A percentile compares a stretch with the other conserved stretches of the same genome.
Evolutionary conservation across 495 filamentous ascomycete species (phyloP).

Genomic region (Penicillium pancosmium): DNA sequence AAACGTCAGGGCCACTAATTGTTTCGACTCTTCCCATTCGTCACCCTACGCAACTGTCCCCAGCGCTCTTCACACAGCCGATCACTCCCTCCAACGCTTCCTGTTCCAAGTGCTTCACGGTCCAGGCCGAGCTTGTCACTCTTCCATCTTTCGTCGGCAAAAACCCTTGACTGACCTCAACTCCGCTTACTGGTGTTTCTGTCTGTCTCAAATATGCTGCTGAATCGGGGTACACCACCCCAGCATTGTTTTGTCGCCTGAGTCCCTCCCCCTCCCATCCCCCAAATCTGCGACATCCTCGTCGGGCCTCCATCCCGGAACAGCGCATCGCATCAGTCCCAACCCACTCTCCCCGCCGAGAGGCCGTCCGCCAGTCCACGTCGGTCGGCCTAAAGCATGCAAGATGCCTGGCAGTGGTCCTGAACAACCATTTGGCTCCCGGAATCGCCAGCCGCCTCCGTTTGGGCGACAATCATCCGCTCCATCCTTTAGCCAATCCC

Average conservation of each 20-base stretch:
- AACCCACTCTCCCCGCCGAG: constrained; percentile 35
- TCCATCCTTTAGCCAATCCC: constrained; percentile 33
- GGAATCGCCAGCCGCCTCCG: constrained; percentile 36
- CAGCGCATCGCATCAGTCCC: constrained; percentile 52
- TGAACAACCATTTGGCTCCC: constrained; percentile 44
- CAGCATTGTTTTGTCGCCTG: constrained; percentile 48
- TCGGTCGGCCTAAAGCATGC: constrained; percentile 43
- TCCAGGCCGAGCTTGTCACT: neutral
- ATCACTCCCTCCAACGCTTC: constrained; percentile 11
- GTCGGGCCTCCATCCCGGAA: constrained; percentile 46
- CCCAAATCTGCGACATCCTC: constrained; percentile 35
- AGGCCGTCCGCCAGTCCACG: constrained; percentile 36
- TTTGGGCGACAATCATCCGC: constrained; percentile 45
- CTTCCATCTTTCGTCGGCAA: neutral
- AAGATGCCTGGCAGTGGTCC: constrained; percentile 52
- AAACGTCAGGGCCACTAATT: constrained; percentile 27
- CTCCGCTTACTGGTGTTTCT: neutral
- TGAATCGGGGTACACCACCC: constrained; percentile 44
- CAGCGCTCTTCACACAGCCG: constrained; percentile 11
- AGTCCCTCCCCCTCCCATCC: constrained; percentile 22
- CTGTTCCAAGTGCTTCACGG: neutral
- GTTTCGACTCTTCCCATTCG: constrained; percentile 25
- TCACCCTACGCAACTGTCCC: constrained; percentile 13
- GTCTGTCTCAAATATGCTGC: constrained; percentile 41
- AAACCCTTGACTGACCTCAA: neutral